Percentiles rank a stretch among this genome's conserved stretches.
Conservation (phyloP, 192 early-diverging fungal species). For the Rhizophlyctis rosea region DNA sequence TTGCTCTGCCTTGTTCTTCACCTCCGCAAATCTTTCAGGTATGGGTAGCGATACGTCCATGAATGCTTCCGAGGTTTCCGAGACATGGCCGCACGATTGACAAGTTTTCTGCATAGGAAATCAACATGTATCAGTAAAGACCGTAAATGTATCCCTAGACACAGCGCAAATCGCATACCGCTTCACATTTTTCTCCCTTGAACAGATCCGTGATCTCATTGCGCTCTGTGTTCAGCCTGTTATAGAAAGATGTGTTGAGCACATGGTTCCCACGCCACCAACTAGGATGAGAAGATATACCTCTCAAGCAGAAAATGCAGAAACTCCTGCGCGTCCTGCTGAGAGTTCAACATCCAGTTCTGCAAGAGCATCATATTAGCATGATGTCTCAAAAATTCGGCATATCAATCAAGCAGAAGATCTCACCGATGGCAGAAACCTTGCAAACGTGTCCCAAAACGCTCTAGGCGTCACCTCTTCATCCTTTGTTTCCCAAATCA, state of each 20-base stretch:
- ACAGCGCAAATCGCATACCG: constrained; percentile 4
- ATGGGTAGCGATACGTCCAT: constrained; percentile 30
- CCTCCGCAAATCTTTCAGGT: constrained; percentile 10
- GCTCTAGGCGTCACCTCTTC: constrained; percentile 8
- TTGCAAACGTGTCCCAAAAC: constrained; percentile 10
- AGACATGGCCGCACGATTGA: constrained; percentile 9
- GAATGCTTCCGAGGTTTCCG: constrained; percentile 18
- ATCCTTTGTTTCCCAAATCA: constrained; percentile 16
- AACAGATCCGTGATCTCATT: too few relatives aligned
- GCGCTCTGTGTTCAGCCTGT: too few relatives aligned
- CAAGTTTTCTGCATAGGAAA: constrained; percentile 8
- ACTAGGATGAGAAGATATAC: too few relatives aligned
- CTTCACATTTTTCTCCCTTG: too few relatives aligned
- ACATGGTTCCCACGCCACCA: too few relatives aligned
- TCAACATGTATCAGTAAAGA: background rate
- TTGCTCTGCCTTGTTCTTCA: constrained; percentile 8
- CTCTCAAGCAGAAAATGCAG: constrained; percentile 20
- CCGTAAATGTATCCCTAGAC: background rate
- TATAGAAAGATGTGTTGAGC: too few relatives aligned
- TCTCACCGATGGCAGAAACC: constrained; percentile 15
- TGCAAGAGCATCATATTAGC: background rate
- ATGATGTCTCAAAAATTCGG: background rate
- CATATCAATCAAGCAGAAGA: background rate
- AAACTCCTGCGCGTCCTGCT: constrained; percentile 34
- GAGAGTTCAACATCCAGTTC: constrained; percentile 25